Percentiles rank a stretch among this genome's conserved stretches.
Evolutionary conservation across 2,329 filamentous ascomycete species (phyloP).

Genomic region (Fusarium solani-melongenae): DNA sequence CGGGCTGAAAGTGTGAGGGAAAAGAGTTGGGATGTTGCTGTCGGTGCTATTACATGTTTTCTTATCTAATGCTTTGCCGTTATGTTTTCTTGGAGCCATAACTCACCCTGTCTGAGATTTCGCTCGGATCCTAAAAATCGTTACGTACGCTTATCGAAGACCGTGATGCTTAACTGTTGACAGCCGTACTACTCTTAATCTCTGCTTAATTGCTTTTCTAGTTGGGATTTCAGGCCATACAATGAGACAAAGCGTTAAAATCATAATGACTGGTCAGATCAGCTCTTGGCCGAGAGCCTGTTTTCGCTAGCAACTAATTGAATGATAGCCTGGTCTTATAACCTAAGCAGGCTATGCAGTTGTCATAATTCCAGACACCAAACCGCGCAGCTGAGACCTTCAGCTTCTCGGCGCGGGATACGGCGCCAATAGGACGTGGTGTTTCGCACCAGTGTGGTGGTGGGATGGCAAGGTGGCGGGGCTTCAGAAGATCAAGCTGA

Average conservation of each 20-base stretch:
- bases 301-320: background rate
- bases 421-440: background rate
- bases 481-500: background rate
- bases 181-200: rapidly evolving
- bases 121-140: background rate
- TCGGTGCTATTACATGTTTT: rapidly evolving
- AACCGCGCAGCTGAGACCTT: background rate
- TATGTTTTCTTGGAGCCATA: background rate
- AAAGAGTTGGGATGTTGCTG: background rate
- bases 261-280: background rate
- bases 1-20: background rate
- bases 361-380: background rate
- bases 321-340: background rate
- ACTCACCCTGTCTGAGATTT: background rate
- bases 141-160: background rate
- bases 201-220: background rate
- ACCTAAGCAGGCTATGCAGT: background rate
- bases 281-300: background rate
- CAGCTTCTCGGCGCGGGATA: background rate
- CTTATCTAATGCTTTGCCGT: background rate
- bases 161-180: background rate
- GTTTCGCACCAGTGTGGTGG: background rate
- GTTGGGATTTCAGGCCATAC: background rate
- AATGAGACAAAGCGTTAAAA: background rate
- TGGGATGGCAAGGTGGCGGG: background rate